phyloP scores from a whole-genome alignment of 179 eudicot genomes.

The Actinidia polygama region DNA sequence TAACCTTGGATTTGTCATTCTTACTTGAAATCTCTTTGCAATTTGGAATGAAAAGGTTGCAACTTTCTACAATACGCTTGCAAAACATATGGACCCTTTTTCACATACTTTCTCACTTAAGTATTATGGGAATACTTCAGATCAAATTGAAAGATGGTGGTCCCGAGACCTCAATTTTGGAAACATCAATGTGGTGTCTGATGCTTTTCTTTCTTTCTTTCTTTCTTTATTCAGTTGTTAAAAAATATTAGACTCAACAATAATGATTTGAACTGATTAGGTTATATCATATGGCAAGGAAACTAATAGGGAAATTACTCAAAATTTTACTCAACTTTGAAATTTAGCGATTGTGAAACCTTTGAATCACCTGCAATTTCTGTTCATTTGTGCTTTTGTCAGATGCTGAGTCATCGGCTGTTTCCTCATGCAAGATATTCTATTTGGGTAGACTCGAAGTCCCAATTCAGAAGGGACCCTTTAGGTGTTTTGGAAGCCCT shows the following conservation, averaged over 20 bases:
- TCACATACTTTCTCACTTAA: not conserved
- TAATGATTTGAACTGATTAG: not conserved
- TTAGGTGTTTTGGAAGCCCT: constrained; percentile 92
- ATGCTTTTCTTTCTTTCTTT: constrained; percentile 3
- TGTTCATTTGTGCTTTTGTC: constrained; percentile 25
- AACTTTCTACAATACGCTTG: not conserved
- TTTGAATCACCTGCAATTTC: not conserved
- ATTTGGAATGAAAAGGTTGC: constrained; percentile 16
- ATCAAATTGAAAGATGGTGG: not conserved
- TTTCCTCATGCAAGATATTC: constrained; percentile 83
- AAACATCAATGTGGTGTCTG: not conserved
- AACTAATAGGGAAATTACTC: not conserved
- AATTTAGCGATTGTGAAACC: constrained; percentile 3
- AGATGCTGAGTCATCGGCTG: constrained; percentile 97
- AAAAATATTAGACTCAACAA: not conserved
- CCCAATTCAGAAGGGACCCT: constrained; percentile 95
- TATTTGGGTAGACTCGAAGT: constrained; percentile 98
- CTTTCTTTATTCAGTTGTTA: too few species aligned
- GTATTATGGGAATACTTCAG: not conserved
- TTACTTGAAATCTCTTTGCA: not conserved
- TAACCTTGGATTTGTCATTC: not conserved
- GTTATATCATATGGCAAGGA: not conserved
- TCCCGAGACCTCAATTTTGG: not conserved
- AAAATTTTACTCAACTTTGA: not conserved
- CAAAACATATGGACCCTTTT: not conserved